Percentiles rank a stretch among this genome's conserved stretches.
Evolutionary conservation across 1,139 yeast genomes (phyloP).

Genomic region (Blastobotrys illinoisensis): DNA sequence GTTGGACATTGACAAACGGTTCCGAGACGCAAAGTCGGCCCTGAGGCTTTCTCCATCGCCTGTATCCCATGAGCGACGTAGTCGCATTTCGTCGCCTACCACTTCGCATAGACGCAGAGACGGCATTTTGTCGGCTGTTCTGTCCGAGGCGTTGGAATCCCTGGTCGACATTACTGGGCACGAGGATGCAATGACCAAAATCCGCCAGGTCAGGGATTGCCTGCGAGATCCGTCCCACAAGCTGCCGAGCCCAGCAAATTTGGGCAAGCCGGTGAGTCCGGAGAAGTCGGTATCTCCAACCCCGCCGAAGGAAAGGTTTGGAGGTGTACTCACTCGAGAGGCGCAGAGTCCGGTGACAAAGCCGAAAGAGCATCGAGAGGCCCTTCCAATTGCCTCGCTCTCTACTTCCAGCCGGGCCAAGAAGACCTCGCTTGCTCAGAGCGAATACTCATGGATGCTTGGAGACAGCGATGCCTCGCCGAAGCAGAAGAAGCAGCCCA

Average conservation of each 20-base stretch:
- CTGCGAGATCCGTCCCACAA: slow-evolving; percentile 10
- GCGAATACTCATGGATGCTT: slow-evolving; percentile 19
- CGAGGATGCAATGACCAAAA: background rate
- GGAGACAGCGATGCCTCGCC: slow-evolving; percentile 7
- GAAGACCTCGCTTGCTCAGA: slow-evolving; percentile 13
- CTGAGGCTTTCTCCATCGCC: background rate
- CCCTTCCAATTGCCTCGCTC: slow-evolving; percentile 1
- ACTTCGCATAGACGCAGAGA: background rate
- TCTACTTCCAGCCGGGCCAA: slow-evolving; percentile 5
- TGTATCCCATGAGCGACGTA: slow-evolving; percentile 4
- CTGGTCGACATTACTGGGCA: slow-evolving; percentile 5
- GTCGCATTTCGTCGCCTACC: background rate
- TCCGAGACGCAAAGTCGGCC: slow-evolving; percentile 14
- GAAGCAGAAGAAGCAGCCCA: slow-evolving; percentile 1
- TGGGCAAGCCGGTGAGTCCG: background rate
- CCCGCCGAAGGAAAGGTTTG: background rate
- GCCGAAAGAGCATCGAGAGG: background rate
- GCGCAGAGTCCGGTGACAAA: background rate
- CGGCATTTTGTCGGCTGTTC: background rate
- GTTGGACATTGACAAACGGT: slow-evolving; percentile 20
- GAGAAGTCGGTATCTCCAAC: background rate
- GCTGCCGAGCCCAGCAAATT: background rate
- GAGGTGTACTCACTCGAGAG: background rate
- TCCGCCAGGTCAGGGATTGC: slow-evolving; percentile 19
- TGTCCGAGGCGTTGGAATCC: background rate